Evolutionary conservation across 1,284 basidiomycete genomes (phyloP).

Genomic region (Salmacisia buchloeana): DNA sequence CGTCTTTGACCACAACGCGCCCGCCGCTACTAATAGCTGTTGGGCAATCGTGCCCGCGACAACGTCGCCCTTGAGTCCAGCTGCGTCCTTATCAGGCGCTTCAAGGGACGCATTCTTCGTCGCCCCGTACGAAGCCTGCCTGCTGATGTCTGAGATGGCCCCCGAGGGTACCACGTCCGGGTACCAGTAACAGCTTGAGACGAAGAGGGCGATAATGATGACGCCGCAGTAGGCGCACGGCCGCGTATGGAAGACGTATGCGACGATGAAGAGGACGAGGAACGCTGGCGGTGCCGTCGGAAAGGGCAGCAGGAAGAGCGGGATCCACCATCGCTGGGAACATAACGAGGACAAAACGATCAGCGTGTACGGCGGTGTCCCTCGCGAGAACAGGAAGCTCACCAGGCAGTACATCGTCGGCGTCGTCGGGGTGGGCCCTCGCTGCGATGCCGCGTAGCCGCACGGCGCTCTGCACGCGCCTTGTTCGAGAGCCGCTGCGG

Average conservation of each 20-base stretch:
- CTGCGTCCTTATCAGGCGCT: background rate
- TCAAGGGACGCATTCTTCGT: background rate
- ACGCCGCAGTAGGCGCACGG: conserved; percentile 43
- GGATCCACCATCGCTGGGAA: conserved; percentile 38
- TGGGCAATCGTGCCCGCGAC: background rate
- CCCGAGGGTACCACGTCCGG: background rate
- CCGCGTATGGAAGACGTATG: conserved; percentile 35
- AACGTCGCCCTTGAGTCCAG: background rate
- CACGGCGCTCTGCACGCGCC: too few species aligned
- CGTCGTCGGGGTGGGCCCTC: too few species aligned
- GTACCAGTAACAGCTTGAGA: conserved; percentile 35
- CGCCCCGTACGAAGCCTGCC: too few species aligned
- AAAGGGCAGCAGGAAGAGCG: conserved; percentile 39
- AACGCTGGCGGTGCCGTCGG: conserved; percentile 38
- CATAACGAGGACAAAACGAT: background rate
- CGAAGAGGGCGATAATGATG: conserved; percentile 34
- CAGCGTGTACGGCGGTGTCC: too few species aligned
- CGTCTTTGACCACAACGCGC: too few species aligned
- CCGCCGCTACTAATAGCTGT: background rate
- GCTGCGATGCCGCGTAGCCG: too few species aligned
- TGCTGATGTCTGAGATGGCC: background rate
- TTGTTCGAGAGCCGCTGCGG: too few species aligned
- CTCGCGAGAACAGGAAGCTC: too few species aligned
- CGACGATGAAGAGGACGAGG: conserved; percentile 36
- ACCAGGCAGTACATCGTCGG: too few species aligned